These are phyloP conservation scores for Leccinum solheimii DNA, from an alignment of 1,284 basidiomycete species.

Conservation along the genomic window DNA sequence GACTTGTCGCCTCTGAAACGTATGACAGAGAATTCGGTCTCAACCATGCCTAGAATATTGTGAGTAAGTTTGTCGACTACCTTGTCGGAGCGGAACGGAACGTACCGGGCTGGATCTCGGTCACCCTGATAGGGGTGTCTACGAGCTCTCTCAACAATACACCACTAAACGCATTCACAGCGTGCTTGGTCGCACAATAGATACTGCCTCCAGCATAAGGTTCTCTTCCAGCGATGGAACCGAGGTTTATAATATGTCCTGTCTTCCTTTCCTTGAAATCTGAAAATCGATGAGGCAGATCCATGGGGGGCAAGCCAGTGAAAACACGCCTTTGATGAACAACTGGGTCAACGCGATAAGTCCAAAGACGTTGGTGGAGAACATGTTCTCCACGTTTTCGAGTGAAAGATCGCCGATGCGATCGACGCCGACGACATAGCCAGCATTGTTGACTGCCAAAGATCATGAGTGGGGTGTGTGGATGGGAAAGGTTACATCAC, in stretches of 20 bases:
- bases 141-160: conserved; percentile 86
- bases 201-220: conserved; percentile 87
- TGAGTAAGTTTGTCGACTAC: conserved; percentile 4
- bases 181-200: conserved; percentile 85
- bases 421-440: conserved; percentile 83
- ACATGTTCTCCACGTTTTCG: conserved; percentile 84
- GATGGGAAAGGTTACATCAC: not conserved
- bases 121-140: conserved; percentile 88
- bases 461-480: not conserved
- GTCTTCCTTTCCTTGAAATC: conserved; percentile 88
- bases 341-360: conserved; percentile 83
- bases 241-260: conserved; percentile 96
- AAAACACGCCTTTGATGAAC: conserved; percentile 62
- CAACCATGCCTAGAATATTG: conserved; percentile 70
- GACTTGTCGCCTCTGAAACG: conserved; percentile 83
- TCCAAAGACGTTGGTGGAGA: conserved; percentile 90
- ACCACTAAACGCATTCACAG: conserved; percentile 86
- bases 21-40: conserved; percentile 89
- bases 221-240: conserved; percentile 90
- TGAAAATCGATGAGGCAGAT: conserved; percentile 27
- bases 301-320: not conserved
- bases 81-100: conserved; percentile 2
- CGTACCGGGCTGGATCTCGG: conserved; percentile 86
- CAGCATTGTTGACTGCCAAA: conserved; percentile 79
- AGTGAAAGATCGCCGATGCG: conserved; percentile 78